These are phyloP conservation scores for Aleurites moluccanus DNA, from an alignment of 441 rosid species.

Conservation along the genomic window DNA sequence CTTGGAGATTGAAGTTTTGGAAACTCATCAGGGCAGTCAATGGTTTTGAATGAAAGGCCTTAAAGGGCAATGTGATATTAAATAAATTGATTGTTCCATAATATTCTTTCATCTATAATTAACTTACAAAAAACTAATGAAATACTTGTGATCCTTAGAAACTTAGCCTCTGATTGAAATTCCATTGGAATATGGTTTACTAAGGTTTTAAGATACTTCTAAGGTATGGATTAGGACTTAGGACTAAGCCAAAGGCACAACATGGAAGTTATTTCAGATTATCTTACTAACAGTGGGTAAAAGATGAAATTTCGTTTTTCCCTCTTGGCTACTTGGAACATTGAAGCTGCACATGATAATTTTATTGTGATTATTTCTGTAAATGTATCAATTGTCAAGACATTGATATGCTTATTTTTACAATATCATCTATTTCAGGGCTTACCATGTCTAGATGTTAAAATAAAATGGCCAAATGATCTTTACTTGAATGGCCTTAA, in stretches of 20 bases:
- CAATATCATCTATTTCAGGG: slow-evolving; percentile 55
- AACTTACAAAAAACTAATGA: not conserved
- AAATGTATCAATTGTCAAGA: slow-evolving; percentile 4
- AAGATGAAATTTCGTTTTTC: not conserved
- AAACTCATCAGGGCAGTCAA: not conserved
- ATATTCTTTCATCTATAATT: not conserved
- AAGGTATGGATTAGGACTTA: not conserved
- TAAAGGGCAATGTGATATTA: not conserved
- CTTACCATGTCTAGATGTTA: slow-evolving; percentile 60
- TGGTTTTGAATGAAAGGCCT: not conserved
- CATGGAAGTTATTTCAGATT: not conserved
- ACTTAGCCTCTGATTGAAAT: not conserved
- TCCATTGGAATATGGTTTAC: not conserved
- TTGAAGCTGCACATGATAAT: not conserved
- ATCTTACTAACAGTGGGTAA: not conserved
- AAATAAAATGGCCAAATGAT: slow-evolving; percentile 97
- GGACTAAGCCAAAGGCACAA: not conserved
- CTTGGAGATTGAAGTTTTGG: not conserved
- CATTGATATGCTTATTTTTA: slow-evolving; percentile 19
- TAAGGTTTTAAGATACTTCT: not conserved
- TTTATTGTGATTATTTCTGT: not conserved
- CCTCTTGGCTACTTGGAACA: not conserved
- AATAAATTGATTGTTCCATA: not conserved
- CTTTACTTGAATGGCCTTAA: slow-evolving; percentile 84
- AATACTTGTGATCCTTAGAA: not conserved